Evolutionary conservation across 2,329 filamentous ascomycete genomes (phyloP).

Genomic region (Talaromyces marneffei): DNA sequence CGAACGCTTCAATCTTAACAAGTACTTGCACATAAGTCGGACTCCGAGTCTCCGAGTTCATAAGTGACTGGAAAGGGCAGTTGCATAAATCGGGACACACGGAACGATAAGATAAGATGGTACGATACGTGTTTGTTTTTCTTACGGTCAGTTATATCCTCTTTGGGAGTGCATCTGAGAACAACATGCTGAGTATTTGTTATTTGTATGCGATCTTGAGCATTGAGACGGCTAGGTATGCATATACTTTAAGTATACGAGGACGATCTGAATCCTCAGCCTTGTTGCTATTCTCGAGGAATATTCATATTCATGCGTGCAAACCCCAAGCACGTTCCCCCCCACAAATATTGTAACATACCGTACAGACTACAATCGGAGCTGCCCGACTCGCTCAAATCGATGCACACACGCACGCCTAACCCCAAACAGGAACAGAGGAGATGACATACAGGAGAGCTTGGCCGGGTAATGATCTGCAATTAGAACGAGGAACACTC

Average conservation of each 20-base stretch:
- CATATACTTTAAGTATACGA: not conserved
- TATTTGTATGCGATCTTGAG: not conserved
- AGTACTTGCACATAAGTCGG: too few relatives aligned
- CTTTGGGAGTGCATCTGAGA: not conserved
- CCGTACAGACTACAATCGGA: not conserved
- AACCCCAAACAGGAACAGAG: not conserved
- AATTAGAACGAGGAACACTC: not conserved
- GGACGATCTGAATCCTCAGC: not conserved
- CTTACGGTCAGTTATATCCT: not conserved
- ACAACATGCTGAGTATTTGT: not conserved
- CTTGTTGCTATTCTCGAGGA: not conserved
- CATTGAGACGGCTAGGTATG: not conserved
- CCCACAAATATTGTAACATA: not conserved
- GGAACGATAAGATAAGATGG: constrained; percentile 5
- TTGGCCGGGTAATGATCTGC: constrained; percentile 4
- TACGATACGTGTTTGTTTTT: not conserved
- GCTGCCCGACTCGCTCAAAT: not conserved
- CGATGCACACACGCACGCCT: not conserved
- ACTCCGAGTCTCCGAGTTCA: not conserved
- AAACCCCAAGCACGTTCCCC: too few relatives aligned
- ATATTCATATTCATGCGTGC: not conserved
- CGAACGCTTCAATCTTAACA: not conserved
- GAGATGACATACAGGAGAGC: not conserved
- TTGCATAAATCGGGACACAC: not conserved
- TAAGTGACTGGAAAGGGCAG: not conserved